Evolutionary conservation across 164 flowering plant genomes (phyloP).

Genomic region (Hamamelis virginiana): DNA sequence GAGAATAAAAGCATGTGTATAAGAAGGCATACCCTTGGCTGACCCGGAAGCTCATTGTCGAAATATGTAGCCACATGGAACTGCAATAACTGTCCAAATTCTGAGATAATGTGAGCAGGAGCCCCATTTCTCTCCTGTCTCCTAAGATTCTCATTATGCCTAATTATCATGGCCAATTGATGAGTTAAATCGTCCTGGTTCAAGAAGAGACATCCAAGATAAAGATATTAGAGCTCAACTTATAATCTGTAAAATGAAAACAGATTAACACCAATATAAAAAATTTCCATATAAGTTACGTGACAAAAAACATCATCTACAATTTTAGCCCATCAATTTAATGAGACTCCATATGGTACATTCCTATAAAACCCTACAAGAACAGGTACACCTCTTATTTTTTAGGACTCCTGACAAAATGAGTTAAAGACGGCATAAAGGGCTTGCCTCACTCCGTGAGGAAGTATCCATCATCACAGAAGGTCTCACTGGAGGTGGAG

Average conservation of each 20-base stretch:
- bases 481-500: slow-evolving; percentile 99
- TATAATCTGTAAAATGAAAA: not conserved
- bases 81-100: slow-evolving; percentile 94
- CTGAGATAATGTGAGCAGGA: slow-evolving; percentile 95
- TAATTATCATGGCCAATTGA: slow-evolving; percentile 92
- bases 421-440: not conserved
- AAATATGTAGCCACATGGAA: slow-evolving; percentile 97
- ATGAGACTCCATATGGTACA: not conserved
- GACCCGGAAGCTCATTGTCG: slow-evolving; percentile 98
- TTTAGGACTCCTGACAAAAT: not conserved
- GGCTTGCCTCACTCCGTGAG: slow-evolving; percentile 89
- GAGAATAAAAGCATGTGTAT: not conserved
- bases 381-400: too few species aligned
- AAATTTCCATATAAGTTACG: too few species aligned
- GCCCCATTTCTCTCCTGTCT: slow-evolving; percentile 96
- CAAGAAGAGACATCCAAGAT: slow-evolving; percentile 7
- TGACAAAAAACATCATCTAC: not conserved
- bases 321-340: not conserved
- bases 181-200: slow-evolving; percentile 95
- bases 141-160: slow-evolving; percentile 92
- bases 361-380: not conserved
- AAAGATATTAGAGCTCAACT: slow-evolving; percentile 5
- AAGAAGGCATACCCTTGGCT: slow-evolving; percentile 72
- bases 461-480: slow-evolving; percentile 99
- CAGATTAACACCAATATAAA: not conserved